Evolutionary conservation across 2,329 filamentous ascomycete genomes (phyloP).

Genomic region (Colletotrichum godetiae): DNA sequence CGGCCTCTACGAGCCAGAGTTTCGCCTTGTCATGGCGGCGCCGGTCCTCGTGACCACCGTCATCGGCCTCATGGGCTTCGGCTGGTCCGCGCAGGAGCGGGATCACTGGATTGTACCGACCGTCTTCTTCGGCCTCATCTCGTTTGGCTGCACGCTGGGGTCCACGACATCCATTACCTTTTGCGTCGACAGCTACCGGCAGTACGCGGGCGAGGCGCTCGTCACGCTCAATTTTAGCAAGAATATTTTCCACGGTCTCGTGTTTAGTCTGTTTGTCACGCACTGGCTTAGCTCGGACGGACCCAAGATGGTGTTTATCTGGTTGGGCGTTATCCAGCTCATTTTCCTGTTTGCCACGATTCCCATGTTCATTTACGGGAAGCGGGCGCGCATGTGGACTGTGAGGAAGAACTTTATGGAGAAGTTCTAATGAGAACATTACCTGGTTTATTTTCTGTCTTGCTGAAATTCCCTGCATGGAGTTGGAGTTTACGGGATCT

Average conservation of each 20-base stretch:
- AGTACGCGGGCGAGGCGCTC: conserved; percentile 93
- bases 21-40: conserved; percentile 86
- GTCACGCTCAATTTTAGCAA: conserved; percentile 96
- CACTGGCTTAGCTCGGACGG: conserved; percentile 83
- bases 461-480: background rate
- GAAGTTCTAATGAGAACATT: conserved; percentile 59
- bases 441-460: background rate
- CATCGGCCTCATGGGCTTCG: conserved; percentile 92
- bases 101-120: conserved; percentile 93
- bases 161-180: conserved; percentile 95
- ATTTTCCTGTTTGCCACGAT: conserved; percentile 79
- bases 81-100: conserved; percentile 84
- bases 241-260: conserved; percentile 90
- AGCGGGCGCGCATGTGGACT: conserved; percentile 94
- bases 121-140: conserved; percentile 90
- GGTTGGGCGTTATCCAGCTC: conserved; percentile 87
- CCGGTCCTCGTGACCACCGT: conserved; percentile 83
- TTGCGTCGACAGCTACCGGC: conserved; percentile 90
- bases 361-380: conserved; percentile 95
- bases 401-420: conserved; percentile 88
- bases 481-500: background rate
- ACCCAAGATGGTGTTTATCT: conserved; percentile 81
- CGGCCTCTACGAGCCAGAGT: conserved; percentile 96
- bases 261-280: conserved; percentile 90
- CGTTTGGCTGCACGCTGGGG: conserved; percentile 90